Conservation (phyloP, 257 asterid genomes). For the Euphrasia confusa region DNA sequence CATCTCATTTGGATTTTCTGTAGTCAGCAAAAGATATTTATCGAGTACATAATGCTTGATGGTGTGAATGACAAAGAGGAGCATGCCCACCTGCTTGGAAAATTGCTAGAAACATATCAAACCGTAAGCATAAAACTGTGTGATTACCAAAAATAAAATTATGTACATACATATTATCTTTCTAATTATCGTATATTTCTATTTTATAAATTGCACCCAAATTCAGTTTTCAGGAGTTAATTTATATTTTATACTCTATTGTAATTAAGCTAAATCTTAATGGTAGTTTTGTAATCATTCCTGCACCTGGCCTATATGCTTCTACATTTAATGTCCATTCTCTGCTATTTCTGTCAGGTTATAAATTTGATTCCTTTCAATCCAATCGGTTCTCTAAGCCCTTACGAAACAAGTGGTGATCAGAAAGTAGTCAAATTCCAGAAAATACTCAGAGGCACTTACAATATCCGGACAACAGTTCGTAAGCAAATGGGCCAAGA, state of each 20-base stretch:
- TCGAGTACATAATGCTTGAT: slow-evolving; percentile 97
- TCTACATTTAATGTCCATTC: not conserved
- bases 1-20: slow-evolving; percentile 34
- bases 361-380: slow-evolving; percentile 92
- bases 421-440: slow-evolving; percentile 66
- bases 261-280: not conserved
- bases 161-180: not conserved
- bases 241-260: not conserved
- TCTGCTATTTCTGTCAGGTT: slow-evolving; percentile 48
- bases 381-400: slow-evolving; percentile 81
- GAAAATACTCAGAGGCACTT: slow-evolving; percentile 65
- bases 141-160: not conserved
- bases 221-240: not conserved
- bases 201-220: not conserved
- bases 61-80: slow-evolving; percentile 84
- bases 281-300: not conserved
- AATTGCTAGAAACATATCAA: slow-evolving; percentile 62
- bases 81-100: slow-evolving; percentile 93
- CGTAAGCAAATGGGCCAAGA: slow-evolving; percentile 99
- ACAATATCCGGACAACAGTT: slow-evolving; percentile 77
- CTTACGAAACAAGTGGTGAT: slow-evolving; percentile 51
- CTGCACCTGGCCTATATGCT: not conserved
- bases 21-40: slow-evolving; percentile 90
- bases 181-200: not conserved
- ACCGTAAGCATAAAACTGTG: slow-evolving; percentile 44